Percentiles rank a stretch among this genome's conserved stretches.
phyloP scores from a whole-genome alignment of 331 rosid species.

The Pyrus hybrid region DNA sequence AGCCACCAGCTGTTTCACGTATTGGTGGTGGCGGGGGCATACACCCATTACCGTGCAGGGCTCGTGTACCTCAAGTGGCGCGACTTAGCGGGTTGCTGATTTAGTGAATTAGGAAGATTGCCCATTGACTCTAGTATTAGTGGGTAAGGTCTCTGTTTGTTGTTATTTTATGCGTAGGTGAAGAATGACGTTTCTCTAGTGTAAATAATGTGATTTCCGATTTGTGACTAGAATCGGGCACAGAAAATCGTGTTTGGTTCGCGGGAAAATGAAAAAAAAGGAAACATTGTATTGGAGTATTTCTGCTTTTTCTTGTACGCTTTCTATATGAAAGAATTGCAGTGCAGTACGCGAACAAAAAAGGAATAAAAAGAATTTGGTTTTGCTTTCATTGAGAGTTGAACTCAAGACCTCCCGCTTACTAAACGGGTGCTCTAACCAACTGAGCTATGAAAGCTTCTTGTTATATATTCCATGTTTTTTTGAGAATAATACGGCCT shows the following conservation, averaged over 20 bases:
- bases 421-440: conserved; percentile 80
- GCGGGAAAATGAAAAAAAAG: not conserved
- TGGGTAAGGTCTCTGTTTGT: not conserved
- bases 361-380: too few species aligned
- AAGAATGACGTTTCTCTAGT: not conserved
- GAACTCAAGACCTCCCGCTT: conserved; percentile 80
- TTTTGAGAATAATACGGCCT: too few species aligned
- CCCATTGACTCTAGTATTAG: not conserved
- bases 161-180: conserved; percentile 1
- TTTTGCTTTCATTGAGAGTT: conserved; percentile 50
- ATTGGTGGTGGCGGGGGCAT: conserved; percentile 88
- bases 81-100: conserved; percentile 72
- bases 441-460: conserved; percentile 27
- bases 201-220: not conserved
- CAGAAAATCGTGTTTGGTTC: not conserved
- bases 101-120: conserved; percentile 4
- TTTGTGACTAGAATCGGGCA: not conserved
- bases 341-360: too few species aligned
- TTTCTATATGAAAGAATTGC: too few species aligned
- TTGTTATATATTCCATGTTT: too few species aligned
- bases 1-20: conserved; percentile 90
- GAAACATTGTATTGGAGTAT: not conserved
- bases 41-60: conserved; percentile 80
- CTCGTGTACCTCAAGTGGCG: conserved; percentile 91
- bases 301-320: not conserved